Conservation (phyloP, 1,284 basidiomycete species). For the Porodaedalea pini region DNA sequence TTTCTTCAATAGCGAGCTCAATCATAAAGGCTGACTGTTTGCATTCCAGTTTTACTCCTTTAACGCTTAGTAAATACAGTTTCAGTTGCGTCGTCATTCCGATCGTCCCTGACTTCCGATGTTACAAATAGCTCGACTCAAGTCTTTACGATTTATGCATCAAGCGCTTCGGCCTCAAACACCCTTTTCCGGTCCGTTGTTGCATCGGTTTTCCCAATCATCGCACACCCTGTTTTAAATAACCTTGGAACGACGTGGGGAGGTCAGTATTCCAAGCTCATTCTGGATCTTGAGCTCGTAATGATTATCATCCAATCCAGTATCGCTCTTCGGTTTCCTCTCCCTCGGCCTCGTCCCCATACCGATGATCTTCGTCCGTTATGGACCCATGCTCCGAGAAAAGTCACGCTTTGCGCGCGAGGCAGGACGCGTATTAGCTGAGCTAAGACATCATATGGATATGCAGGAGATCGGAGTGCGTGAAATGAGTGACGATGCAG, state of each 20-base stretch:
- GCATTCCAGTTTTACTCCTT: constrained; percentile 18
- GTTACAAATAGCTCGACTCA: constrained; percentile 24
- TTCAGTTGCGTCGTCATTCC: not conserved
- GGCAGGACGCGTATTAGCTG: constrained; percentile 19
- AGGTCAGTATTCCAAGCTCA: constrained; percentile 19
- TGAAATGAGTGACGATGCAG: not conserved
- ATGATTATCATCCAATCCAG: too few species aligned
- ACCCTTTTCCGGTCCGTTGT: constrained; percentile 27
- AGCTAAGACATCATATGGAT: not conserved
- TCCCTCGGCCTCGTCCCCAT: constrained; percentile 29
- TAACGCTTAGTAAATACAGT: constrained; percentile 17
- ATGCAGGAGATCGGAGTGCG: not conserved
- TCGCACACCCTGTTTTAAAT: constrained; percentile 26
- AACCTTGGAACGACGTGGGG: constrained; percentile 31
- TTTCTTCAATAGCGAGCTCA: not conserved
- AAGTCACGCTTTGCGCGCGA: constrained; percentile 27
- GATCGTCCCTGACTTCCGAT: not conserved
- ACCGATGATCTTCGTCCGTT: constrained; percentile 30
- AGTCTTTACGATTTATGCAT: constrained; percentile 28
- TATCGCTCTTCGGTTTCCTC: constrained; percentile 30
- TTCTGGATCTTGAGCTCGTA: too few species aligned
- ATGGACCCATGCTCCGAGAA: constrained; percentile 26
- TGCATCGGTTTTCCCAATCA: constrained; percentile 27
- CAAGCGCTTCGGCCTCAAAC: constrained; percentile 29
- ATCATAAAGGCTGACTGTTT: not conserved